Base-by-base conservation (phyloP, 768 basidiomycete species). In the Candolleomyces eurysporus region DNA sequence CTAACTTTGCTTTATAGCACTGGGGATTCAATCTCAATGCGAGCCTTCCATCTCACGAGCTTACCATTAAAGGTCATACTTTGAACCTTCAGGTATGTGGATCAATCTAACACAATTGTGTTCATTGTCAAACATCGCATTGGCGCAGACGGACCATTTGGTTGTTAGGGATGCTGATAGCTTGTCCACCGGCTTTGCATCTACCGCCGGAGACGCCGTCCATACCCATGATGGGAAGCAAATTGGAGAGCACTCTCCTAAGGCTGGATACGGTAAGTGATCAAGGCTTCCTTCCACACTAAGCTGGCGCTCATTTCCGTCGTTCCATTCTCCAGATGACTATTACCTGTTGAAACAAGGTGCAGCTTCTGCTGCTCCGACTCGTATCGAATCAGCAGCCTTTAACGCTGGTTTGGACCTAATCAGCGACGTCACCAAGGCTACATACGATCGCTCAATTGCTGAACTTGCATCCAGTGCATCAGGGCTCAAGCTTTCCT, bases 11-110 rank as follows among this genome's bases (percentile, higher is more conserved):
- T 30, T 32, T 52, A 0, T 61, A 91, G 88, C 90, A 91, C 70
- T 91, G 89, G 89, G 90, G 90, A 31, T 91, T 91, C 77, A 91
- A 92, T 67, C 81, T 91, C 11, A 87, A 90, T 39, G 89, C 87
- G 1, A 90, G 88, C 66, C 74, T 51, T 6, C 49, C 53, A 14
- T 36, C 72, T 3, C 79, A 82, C 39, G 69, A 75, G 16, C 72
- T 83, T 32, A 77, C 77, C 30, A 79, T 91, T 45, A 79, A 83
- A 66, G 76, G 82, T 43, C 88, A 80, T 58, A 68, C 57, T 8
- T 65, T 82, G 22, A 77, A 73, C 3, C 78, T 82, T 59, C 77
- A 78, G 69, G 78, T 78, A 59, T 26, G 67, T 61, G 36, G 46
- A 32, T 32, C 32, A 32, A 32, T 32, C 8, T 36, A 39, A 19